These are phyloP conservation scores for Tremellales sp. DNA, from an alignment of 1,284 basidiomycete species.

Conservation along the genomic window DNA sequence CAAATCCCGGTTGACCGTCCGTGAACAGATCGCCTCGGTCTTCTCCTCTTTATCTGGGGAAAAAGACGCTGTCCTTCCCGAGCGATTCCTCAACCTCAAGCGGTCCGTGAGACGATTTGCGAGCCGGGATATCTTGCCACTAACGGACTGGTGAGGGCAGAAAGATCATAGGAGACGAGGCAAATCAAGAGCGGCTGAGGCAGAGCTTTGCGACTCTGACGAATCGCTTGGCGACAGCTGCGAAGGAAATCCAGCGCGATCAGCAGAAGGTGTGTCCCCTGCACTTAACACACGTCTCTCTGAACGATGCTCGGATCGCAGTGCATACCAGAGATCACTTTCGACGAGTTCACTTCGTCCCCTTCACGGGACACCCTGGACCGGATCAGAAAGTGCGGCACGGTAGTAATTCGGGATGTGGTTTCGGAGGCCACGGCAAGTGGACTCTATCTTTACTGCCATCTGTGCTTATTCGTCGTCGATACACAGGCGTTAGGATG, in stretches of 20 bases:
- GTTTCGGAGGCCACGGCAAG: slow-evolving; percentile 54
- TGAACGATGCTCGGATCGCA: slow-evolving; percentile 27
- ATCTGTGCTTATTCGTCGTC: not conserved
- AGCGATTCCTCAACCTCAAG: slow-evolving; percentile 61
- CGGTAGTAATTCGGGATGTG: slow-evolving; percentile 60
- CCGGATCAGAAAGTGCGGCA: slow-evolving; percentile 57
- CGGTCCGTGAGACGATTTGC: slow-evolving; percentile 47
- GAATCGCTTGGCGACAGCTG: slow-evolving; percentile 52
- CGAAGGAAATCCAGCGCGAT: slow-evolving; percentile 53
- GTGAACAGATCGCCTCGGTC: slow-evolving; percentile 57
- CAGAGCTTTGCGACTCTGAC: slow-evolving; percentile 60
- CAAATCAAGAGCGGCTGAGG: slow-evolving; percentile 53
- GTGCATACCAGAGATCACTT: slow-evolving; percentile 60
- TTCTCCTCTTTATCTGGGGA: slow-evolving; percentile 58
- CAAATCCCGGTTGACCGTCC: too few species aligned
- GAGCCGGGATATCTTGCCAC: not conserved
- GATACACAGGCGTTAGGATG: slow-evolving; percentile 55
- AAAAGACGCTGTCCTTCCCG: slow-evolving; percentile 51
- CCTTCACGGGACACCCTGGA: slow-evolving; percentile 49
- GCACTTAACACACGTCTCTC: not conserved
- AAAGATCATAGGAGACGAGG: slow-evolving; percentile 34
- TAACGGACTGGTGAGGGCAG: not conserved
- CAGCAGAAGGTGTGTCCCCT: slow-evolving; percentile 33
- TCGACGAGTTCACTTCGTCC: slow-evolving; percentile 53
- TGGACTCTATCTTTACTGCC: too few species aligned